A percentile compares a stretch with the other conserved stretches of the same genome.
Evolutionary conservation across 2,329 filamentous ascomycete genomes (phyloP).

Genomic region (Neofusicoccum parvum): DNA sequence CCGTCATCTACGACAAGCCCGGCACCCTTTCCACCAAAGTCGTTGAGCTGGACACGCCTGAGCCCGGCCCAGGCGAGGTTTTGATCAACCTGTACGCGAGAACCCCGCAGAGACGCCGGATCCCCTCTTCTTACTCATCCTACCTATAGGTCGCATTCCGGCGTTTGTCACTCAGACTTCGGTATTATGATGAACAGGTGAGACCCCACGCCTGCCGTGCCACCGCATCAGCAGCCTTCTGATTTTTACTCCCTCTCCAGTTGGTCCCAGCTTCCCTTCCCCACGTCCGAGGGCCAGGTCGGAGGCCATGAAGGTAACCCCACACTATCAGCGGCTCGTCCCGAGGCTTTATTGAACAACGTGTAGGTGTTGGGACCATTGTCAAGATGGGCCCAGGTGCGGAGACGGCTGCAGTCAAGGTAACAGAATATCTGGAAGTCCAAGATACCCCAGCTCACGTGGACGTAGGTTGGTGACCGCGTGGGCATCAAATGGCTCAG

Average conservation of each 20-base stretch:
- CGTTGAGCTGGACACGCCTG: conserved; percentile 64
- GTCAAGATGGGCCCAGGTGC: conserved; percentile 66
- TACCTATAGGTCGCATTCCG: conserved; percentile 23
- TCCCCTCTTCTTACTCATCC: conserved; percentile 8
- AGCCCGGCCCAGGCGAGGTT: conserved; percentile 65
- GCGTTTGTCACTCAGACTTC: conserved; percentile 19
- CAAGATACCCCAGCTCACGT: not conserved
- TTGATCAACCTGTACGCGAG: conserved; percentile 61
- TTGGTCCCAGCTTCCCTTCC: conserved; percentile 60
- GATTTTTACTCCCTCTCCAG: not conserved
- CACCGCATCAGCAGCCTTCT: not conserved
- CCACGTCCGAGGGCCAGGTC: conserved; percentile 63
- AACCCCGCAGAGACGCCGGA: not conserved
- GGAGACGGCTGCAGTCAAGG: conserved; percentile 58
- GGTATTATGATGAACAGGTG: conserved; percentile 45
- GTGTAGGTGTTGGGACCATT: conserved; percentile 62
- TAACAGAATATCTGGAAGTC: not conserved
- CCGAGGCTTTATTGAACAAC: not conserved
- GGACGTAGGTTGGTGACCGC: conserved; percentile 58
- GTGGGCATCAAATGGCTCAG: conserved; percentile 72
- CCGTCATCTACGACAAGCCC: conserved; percentile 65
- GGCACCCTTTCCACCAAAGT: conserved; percentile 67
- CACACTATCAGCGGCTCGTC: no score
- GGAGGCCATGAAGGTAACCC: conserved; percentile 68
- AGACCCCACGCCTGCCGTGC: not conserved